Evolutionary conservation across 371 early-diverging fungal genomes (phyloP), one percentile per base, ranked within the genome.

Genomic region (Phascolomyces articulosus): DNA sequence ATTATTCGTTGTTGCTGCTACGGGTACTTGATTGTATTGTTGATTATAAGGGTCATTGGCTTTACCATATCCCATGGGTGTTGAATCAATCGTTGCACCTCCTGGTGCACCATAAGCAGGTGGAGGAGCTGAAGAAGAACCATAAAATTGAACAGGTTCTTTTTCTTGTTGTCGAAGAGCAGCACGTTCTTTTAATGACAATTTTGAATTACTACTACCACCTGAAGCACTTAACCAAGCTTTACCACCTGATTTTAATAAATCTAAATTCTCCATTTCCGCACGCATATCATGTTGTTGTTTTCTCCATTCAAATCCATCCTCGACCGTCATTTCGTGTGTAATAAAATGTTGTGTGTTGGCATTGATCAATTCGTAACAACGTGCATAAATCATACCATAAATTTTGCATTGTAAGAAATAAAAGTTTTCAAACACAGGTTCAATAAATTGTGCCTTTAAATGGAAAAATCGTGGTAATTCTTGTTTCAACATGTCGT

Each of bases 351-450:
- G 67, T 2, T 66, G 60, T 27, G 65, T 62, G 49, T 81, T 81
- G 4, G 78, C 70, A 44, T 68, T 69, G 13, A 82, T 55, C n/a
- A 89, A 62, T 29, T 82, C 80, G 16, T 87, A 76, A 27, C 87
- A 78, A 23, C 83, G 78, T 34, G 83, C 83, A 58, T 82, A 73
- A 55, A 81, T 76, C 73, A 78, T 78, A 44, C 75, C 71, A 67
- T 85, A 89, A 54, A 92, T 88, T n/a, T 75, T 82, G 63, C 81
- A 72, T 69, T 95, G 93, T 64, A 90, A 66, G 66, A 77, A 78
- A 65, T 87, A 95, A 47, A 93, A 81, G 16, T 85, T 73, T 55
- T 88, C 79, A 72, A 92, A 88, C 63, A 93, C 87, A 11, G 93
- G 93, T 40, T 90, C 90, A 48, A 93, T 86, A 66, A 93, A 85